These are phyloP conservation scores for Jatropha multifida DNA, from an alignment of 441 rosid genomes.

Conservation along the genomic window DNA sequence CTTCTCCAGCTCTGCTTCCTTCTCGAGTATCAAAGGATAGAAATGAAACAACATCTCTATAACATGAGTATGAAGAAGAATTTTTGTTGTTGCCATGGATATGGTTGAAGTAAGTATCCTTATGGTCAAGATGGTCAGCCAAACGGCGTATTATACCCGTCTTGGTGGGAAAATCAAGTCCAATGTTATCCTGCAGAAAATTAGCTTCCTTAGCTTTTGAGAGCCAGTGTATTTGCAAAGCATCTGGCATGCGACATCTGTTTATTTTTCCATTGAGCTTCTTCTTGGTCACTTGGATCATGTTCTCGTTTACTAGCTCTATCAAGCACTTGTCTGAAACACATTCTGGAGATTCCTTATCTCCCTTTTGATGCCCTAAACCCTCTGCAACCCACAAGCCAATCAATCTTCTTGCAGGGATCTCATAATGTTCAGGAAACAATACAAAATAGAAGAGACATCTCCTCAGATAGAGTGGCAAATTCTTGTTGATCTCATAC, in stretches of 20 bases:
- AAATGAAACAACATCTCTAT: slow-evolving; percentile 11
- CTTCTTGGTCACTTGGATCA: neutral
- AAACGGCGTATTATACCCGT: neutral
- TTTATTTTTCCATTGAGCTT: slow-evolving; percentile 4
- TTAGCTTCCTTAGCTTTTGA: neutral
- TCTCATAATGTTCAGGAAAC: slow-evolving; percentile 15
- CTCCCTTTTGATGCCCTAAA: slow-evolving; percentile 9
- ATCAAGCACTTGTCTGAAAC: neutral
- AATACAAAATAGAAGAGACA: slow-evolving; percentile 27
- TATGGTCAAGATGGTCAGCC: neutral
- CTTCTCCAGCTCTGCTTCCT: slow-evolving; percentile 24
- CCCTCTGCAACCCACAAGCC: slow-evolving; percentile 32
- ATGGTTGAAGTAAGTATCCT: neutral
- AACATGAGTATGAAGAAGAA: slow-evolving; percentile 5
- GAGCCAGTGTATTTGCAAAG: neutral
- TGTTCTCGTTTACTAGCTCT: neutral
- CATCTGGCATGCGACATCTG: neutral
- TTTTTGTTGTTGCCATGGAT: neutral
- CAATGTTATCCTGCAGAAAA: neutral
- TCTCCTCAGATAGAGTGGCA: slow-evolving; percentile 24
- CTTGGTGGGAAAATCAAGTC: too few species aligned
- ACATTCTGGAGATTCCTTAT: slow-evolving; percentile 14
- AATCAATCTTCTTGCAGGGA: slow-evolving; percentile 31
- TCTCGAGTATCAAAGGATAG: slow-evolving; percentile 26
- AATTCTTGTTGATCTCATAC: slow-evolving; percentile 10